A percentile compares a stretch with the other conserved stretches of the same genome.
Conservation (phyloP, 495 filamentous ascomycete species). For the Trichoderma asperelloides region DNA sequence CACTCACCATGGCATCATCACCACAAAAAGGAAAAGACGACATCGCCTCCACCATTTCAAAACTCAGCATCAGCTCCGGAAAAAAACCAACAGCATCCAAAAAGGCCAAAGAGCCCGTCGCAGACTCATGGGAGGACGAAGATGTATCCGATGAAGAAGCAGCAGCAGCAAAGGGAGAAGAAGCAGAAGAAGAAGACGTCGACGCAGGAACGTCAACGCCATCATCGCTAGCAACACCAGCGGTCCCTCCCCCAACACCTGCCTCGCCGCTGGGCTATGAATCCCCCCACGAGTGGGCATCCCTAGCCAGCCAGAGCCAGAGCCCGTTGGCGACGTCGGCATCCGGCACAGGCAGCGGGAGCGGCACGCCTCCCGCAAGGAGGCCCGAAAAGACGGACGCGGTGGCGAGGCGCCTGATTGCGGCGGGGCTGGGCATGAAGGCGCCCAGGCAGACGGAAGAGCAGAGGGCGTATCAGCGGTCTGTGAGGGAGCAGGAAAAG, state of each 20-base stretch:
- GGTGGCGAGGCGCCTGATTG: constrained; percentile 83
- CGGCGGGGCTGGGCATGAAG: constrained; percentile 73
- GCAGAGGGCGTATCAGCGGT: constrained; percentile 76
- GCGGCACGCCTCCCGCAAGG: constrained; percentile 21
- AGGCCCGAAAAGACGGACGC: constrained; percentile 89
- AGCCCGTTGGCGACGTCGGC: constrained; percentile 19
- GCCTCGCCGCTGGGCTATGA: not conserved
- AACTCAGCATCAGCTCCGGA: constrained; percentile 26
- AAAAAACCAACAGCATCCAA: constrained; percentile 16
- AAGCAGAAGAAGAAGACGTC: constrained; percentile 27
- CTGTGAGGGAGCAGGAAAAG: constrained; percentile 76
- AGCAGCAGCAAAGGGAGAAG: constrained; percentile 25
- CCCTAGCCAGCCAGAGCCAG: constrained; percentile 26
- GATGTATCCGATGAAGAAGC: constrained; percentile 35
- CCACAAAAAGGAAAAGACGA: constrained; percentile 10
- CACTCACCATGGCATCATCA: not conserved
- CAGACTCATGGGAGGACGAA: constrained; percentile 86
- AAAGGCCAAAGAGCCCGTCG: constrained; percentile 44
- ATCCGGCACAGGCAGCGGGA: constrained; percentile 13
- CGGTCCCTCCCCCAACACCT: constrained; percentile 53
- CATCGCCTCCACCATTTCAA: constrained; percentile 22
- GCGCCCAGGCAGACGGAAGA: constrained; percentile 79
- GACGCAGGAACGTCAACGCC: constrained; percentile 14
- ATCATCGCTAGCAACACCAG: not conserved
- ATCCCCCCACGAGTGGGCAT: constrained; percentile 32